Evolutionary conservation across 2,329 filamentous ascomycete species (phyloP).

Genomic region (Phoma herbarum): DNA sequence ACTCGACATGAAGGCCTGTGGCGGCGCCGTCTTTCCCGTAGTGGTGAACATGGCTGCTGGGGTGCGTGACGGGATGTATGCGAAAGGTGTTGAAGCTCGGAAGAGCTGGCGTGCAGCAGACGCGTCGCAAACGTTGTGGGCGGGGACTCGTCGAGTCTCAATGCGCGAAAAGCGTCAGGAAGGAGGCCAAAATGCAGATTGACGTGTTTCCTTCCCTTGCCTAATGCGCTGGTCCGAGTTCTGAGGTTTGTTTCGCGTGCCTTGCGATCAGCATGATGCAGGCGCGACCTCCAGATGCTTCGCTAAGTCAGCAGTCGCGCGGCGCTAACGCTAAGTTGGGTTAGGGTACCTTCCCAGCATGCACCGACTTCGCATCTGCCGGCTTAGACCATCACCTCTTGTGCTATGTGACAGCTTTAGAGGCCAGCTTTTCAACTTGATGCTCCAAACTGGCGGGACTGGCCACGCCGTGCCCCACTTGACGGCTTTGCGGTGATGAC

Average conservation of each 20-base stretch:
- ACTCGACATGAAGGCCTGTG: constrained; percentile 88
- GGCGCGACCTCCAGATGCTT: constrained; percentile 30
- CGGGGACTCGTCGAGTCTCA: constrained; percentile 2
- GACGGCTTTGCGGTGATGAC: constrained; percentile 8
- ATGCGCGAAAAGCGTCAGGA: constrained; percentile 13
- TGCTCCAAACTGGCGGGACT: background rate
- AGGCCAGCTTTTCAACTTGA: background rate
- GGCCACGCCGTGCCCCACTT: background rate
- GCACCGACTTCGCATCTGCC: background rate
- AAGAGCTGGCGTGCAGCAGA: constrained; percentile 40
- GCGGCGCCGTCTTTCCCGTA: constrained; percentile 60
- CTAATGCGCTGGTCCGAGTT: constrained; percentile 20
- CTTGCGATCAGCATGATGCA: constrained; percentile 33
- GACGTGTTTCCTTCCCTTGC: constrained; percentile 15
- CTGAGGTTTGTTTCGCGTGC: constrained; percentile 37
- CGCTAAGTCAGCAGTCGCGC: constrained; percentile 28
- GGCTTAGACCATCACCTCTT: background rate
- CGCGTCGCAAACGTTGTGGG: constrained; percentile 39
- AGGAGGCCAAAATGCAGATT: constrained; percentile 10
- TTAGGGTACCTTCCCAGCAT: constrained; percentile 2
- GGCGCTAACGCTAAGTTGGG: constrained; percentile 6
- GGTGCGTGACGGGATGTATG: constrained; percentile 32
- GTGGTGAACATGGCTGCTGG: constrained; percentile 52
- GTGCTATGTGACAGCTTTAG: background rate
- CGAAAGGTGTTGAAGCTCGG: constrained; percentile 40